Base-by-base conservation (phyloP, 2,329 filamentous ascomycete species). In the Huntiella moniliformis region DNA sequence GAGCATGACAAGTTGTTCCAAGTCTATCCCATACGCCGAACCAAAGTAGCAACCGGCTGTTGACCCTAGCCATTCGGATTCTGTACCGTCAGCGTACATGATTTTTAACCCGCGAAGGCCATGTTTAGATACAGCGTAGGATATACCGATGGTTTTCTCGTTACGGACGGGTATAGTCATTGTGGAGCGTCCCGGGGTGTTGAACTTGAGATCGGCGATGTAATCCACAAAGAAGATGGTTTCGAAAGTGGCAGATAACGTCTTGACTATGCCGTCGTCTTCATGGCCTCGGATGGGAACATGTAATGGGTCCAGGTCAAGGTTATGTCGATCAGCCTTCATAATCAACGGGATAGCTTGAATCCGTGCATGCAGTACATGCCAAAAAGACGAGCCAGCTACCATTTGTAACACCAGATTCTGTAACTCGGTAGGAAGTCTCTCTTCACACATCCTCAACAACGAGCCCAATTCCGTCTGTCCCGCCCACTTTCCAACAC, bases 191-290 rank as follows among this genome's bases (percentile, higher is more conserved):
- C 34, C 28, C 13, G 37, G 17, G 3, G 10, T 10, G 28, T 43
- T 46, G 22, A 46, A 45, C 13, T 28, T 35, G 11, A 49, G 15
- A 32, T 49, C 47, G 16, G 42, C 43, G 28, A 49, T 46, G 38
- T 49, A 49, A 31, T 49, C 43, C 18, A 49, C 47, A 39, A 49
- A 49, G 38, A 49, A 49, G n/a, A 49, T 16, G 3, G 38, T 42
- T 22, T 49, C 47, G 6, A 49, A 38, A 2, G 31, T 37, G 12
- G 47, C 47, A 3, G 47, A 49, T 11, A 49, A 33, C 2, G 38
- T 42, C 7, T 13, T 37, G n/a, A 41, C 32, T 4, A 44, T 17
- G 7, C 44, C 34, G 7, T 39, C 44, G 12, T 48, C 41, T 31
- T 37, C 22, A 5, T 32, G 13, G 5, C 42, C 47, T 12, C 47